Evolutionary conservation across 1,139 yeast species (phyloP).

Genomic region (Hanseniaspora gamundiae): DNA sequence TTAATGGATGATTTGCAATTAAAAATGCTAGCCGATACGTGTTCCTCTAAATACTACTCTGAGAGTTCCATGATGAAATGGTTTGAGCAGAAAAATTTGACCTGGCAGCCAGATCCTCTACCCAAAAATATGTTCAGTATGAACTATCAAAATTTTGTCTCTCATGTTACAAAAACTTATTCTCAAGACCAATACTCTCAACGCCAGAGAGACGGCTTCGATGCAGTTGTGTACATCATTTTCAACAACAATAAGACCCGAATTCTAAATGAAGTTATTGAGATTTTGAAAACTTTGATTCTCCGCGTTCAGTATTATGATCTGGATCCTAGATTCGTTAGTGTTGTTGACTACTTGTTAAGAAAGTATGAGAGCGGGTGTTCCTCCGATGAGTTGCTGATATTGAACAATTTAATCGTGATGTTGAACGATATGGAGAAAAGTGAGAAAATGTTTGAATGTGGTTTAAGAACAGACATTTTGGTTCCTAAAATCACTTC

Average conservation of each 20-base stretch:
- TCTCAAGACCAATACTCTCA: constrained; percentile 72
- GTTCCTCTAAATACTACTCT: constrained; percentile 7
- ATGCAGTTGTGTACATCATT: constrained; percentile 75
- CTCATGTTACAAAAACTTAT: constrained; percentile 86
- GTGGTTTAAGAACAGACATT: constrained; percentile 9
- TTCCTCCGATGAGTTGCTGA: constrained; percentile 11
- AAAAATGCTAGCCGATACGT: constrained; percentile 6
- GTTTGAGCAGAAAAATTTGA: not conserved
- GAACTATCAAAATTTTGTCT: constrained; percentile 21
- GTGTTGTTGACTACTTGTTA: constrained; percentile 14
- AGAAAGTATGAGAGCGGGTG: constrained; percentile 9
- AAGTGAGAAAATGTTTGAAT: constrained; percentile 25
- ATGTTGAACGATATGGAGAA: constrained; percentile 71
- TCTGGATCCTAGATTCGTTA: constrained; percentile 19
- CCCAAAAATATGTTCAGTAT: constrained; percentile 9
- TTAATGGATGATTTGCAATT: not conserved
- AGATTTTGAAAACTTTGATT: constrained; percentile 51
- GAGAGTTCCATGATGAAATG: not conserved
- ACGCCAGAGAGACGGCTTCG: constrained; percentile 59
- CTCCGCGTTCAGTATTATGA: constrained; percentile 37
- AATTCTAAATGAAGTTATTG: constrained; percentile 60
- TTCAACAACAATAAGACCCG: constrained; percentile 54
- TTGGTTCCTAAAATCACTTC: constrained; percentile 20
- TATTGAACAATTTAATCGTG: constrained; percentile 63
- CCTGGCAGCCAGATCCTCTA: constrained; percentile 2